Base-by-base conservation (phyloP, 345 rosid species). In the Eucalyptus pauciflora region DNA sequence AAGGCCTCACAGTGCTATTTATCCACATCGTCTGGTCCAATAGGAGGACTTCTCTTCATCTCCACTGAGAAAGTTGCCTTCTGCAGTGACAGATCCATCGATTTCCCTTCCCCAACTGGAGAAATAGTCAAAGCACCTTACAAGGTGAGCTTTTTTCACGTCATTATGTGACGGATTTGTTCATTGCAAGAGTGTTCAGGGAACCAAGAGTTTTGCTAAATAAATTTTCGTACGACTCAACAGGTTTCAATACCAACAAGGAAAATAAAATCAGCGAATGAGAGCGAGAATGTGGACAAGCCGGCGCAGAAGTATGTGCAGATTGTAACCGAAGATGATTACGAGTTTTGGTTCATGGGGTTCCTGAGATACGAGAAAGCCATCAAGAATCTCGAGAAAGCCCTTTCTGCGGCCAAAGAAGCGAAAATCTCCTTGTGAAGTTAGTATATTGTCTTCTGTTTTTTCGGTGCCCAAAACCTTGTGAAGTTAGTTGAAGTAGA, bases 1-100 rank as follows among this genome's bases (percentile, higher is more conserved):
- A 94, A 93, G 91, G 95, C 94, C 48, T 94, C 94, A 17, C 93
- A 93, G 67, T 94, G 95, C 90, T 93, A 92, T 46, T 87, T 93
- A 45, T 92, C 93, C 22, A 94, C 93, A 24, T 89, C 93, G 24
- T 79, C 90, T 18, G 94, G 95, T 71, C 94, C 95, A 17, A 92
- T 93, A 87, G 91, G 92, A 5, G 95, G 94, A n/a, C 90, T 94
- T 41, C 92, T 94, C 86, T 93, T 93, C 87, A 89, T 92, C 58
- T 94, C 95, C 24, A 93, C 92, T 4, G 48, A 86, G 17, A 93
- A 90, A 50, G 25, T 93, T 64, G 92, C 92, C 41, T 94, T 94
- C 58, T 93, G 92, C 88, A 90, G 93, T 56, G 90, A 93, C 81
- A 89, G 89, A 79, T 88, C 93, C 52, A 56, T 94, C 50, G 33